Percentiles rank a stretch among this genome's conserved stretches.
phyloP scores from a whole-genome alignment of 202 grass and related monocot species.

The Alloteropsis angusta region DNA sequence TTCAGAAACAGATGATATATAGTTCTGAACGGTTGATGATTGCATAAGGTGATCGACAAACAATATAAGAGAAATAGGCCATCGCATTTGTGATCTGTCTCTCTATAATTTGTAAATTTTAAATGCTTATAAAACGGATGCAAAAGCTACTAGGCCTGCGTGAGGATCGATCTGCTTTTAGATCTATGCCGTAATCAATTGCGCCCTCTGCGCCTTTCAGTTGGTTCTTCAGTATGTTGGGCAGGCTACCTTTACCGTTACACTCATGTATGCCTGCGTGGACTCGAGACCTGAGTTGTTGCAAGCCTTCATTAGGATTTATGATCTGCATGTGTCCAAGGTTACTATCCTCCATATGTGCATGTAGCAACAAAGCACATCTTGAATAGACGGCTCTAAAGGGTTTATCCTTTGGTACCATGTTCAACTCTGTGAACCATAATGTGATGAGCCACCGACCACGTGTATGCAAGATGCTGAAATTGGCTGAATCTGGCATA shows the following conservation, averaged over 20 bases:
- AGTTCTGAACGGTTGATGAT: background rate
- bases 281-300: background rate
- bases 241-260: slow-evolving; percentile 23
- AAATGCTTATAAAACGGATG: background rate
- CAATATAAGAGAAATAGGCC: no score
- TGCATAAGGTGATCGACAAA: background rate
- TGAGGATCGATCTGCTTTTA: slow-evolving; percentile 19
- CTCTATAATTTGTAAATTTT: background rate
- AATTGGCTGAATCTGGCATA: background rate
- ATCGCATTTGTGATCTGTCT: background rate
- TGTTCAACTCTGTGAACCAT: background rate
- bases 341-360: background rate
- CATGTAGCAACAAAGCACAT: background rate
- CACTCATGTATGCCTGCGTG: slow-evolving; percentile 22
- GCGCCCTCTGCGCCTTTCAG: background rate
- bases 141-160: background rate
- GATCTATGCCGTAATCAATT: slow-evolving; percentile 8
- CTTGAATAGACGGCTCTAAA: background rate
- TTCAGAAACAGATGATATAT: background rate
- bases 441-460: background rate
- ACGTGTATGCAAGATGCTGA: background rate
- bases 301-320: slow-evolving; percentile 23
- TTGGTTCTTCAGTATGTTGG: slow-evolving; percentile 28
- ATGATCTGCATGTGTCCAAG: slow-evolving; percentile 9
- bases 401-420: background rate